Base-by-base conservation (phyloP, 371 early-diverging fungal genomes). In the Nematocida ausubeli region DNA sequence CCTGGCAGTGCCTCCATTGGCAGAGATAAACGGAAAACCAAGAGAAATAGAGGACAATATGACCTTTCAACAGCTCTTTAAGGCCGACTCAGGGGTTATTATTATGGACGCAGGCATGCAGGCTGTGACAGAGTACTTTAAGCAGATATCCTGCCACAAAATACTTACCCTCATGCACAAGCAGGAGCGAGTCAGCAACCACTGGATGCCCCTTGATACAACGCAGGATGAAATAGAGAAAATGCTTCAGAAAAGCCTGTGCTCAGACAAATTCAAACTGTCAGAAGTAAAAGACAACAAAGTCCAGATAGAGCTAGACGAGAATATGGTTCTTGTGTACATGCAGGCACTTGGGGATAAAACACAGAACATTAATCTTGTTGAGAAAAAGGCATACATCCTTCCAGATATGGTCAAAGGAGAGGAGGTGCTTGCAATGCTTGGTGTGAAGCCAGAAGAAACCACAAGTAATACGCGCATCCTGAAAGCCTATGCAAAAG, bases 101-200 rank as follows among this genome's bases (percentile, higher is more conserved):
- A 34, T 75, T 7, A 5, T 67, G 5, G 54, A 75, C 34, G 64
- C 66, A 50, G 78, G 78, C 14, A 14, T 32, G 35, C 19, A 67
- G 30, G 50, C 56, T 3, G 22, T 75, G 16, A 24, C 28, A 28
- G 78, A 75, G 78, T 75, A 75, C 66, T 75, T 75, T 42, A 24
- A 12, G 28, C 22, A 34, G 9, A 34, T 75, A 14, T 40, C 55
- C 6, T 55, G 6, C 0, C 67, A 75, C 51, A 55, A 39, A 22
- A 54, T 75, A 35, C 26, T 52, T n/a, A 40, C 54, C 6, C 35
- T 60, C 2, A 57, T 66, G 26, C 32, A 39, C 39, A 52, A 50
- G 6, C 32, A 50, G 2, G 42, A 66, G 52, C 64, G 16, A 22
- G 7, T 42, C 19, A 64, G 40, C 5, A 39, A 64, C 22, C 22